Conservation (phyloP, 257 asterid species). For the Solanum okadae region DNA sequence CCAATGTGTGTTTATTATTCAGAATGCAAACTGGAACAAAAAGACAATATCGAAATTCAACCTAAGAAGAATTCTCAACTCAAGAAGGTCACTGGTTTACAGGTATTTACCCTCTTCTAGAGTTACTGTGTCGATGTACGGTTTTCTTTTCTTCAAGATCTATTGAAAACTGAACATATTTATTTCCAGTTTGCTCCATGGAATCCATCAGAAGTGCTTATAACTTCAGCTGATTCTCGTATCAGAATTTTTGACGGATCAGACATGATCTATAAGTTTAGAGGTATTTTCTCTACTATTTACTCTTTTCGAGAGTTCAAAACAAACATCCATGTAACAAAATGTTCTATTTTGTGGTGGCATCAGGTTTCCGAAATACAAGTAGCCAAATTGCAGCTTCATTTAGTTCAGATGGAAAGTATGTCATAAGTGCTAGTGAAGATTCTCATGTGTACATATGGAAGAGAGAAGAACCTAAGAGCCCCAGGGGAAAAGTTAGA, state of each 20-base stretch:
- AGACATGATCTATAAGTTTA: slow-evolving; percentile 48
- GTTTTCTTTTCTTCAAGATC: neutral
- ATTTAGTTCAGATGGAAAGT: slow-evolving; percentile 60
- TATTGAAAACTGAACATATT: neutral
- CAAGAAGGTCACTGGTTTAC: slow-evolving; percentile 70
- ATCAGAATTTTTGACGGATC: slow-evolving; percentile 62
- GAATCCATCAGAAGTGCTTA: slow-evolving; percentile 56
- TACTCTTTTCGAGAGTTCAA: neutral
- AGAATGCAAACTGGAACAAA: slow-evolving; percentile 36
- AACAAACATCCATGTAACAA: neutral
- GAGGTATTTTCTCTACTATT: slow-evolving; percentile 31
- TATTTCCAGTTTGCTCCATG: slow-evolving; percentile 56
- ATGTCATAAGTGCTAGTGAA: slow-evolving; percentile 79
- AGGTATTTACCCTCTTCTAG: slow-evolving; percentile 34
- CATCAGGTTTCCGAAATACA: slow-evolving; percentile 69
- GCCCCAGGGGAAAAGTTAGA: slow-evolving; percentile 29
- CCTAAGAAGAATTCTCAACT: slow-evolving; percentile 31
- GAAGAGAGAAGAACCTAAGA: slow-evolving; percentile 51
- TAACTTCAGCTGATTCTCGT: slow-evolving; percentile 81
- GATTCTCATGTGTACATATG: slow-evolving; percentile 78
- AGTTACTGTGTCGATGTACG: neutral
- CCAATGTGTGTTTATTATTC: neutral
- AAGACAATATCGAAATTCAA: slow-evolving; percentile 22
- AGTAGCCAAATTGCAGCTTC: slow-evolving; percentile 87
- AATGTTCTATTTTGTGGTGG: neutral